These are phyloP conservation scores for Kluyveromyces starmeri DNA, from an alignment of 805 yeast genomes.

Conservation along the genomic window DNA sequence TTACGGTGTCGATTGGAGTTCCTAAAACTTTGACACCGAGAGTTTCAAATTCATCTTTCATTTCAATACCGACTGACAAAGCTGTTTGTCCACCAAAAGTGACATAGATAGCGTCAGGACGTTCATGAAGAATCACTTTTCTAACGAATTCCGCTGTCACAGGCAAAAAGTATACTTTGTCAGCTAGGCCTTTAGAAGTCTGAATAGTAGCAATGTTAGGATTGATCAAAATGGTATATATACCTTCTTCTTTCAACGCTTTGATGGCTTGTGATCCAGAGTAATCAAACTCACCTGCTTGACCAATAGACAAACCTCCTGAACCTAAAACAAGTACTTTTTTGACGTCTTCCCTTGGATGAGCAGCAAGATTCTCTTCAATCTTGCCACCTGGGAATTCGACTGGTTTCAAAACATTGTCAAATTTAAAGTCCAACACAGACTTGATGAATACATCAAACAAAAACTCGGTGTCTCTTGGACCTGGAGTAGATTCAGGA, in stretches of 20 bases:
- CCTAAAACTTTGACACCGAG: slow-evolving; percentile 90
- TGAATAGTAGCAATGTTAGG: slow-evolving; percentile 98
- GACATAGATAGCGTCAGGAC: slow-evolving; percentile 93
- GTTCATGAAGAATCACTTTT: slow-evolving; percentile 88
- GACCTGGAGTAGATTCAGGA: slow-evolving; percentile 99
- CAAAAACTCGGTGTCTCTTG: slow-evolving; percentile 95
- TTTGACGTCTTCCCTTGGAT: slow-evolving; percentile 76
- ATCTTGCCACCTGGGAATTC: slow-evolving; percentile 83
- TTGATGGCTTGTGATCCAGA: slow-evolving; percentile 99
- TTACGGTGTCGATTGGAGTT: slow-evolving; percentile 91
- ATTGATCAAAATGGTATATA: slow-evolving; percentile 88
- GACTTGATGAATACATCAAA: slow-evolving; percentile 87
- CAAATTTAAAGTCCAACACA: slow-evolving; percentile 54
- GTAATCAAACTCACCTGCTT: slow-evolving; percentile 98
- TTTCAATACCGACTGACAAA: slow-evolving; percentile 85
- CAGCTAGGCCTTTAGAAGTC: slow-evolving; percentile 96
- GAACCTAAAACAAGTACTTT: slow-evolving; percentile 93
- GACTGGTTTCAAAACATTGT: slow-evolving; percentile 55
- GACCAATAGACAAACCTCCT: slow-evolving; percentile 97
- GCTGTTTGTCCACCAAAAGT: slow-evolving; percentile 99
- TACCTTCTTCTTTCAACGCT: slow-evolving; percentile 96
- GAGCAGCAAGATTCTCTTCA: slow-evolving; percentile 64
- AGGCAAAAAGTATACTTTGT: slow-evolving; percentile 96
- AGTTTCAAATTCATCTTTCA: slow-evolving; percentile 89
- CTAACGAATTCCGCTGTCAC: slow-evolving; percentile 95